Conservation (phyloP, 371 early-diverging fungal genomes). For the Syncephalastrum sp. region DNA sequence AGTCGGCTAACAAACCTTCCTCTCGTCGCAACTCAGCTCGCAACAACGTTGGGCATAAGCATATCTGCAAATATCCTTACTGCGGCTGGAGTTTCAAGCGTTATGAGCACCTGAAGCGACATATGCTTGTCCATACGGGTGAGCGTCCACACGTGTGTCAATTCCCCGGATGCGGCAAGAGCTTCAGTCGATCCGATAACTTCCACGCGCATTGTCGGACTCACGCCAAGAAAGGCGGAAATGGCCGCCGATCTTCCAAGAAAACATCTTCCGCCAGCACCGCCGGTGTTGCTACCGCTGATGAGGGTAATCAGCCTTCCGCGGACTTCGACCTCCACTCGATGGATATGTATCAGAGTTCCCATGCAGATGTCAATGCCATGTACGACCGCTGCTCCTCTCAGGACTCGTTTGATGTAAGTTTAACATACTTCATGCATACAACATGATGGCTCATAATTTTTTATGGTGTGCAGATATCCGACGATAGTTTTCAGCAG, state of each 20-base stretch:
- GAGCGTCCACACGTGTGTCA: constrained; percentile 59
- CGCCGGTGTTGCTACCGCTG: too few relatives aligned
- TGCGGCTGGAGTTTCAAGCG: constrained; percentile 65
- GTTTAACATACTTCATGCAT: too few relatives aligned
- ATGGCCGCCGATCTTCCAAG: constrained; percentile 2
- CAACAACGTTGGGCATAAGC: constrained; percentile 17
- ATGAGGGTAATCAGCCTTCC: neutral
- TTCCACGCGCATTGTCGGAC: constrained; percentile 49
- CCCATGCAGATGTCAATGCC: too few relatives aligned
- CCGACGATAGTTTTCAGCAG: neutral
- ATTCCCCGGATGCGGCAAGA: constrained; percentile 55
- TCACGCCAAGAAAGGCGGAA: constrained; percentile 24
- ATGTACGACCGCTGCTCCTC: too few relatives aligned
- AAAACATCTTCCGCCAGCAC: too few relatives aligned
- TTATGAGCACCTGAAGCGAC: constrained; percentile 77
- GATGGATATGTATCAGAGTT: neutral
- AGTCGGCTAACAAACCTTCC: neutral
- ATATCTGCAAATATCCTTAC: constrained; percentile 44
- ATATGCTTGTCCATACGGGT: constrained; percentile 62
- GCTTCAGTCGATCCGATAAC: constrained; percentile 70
- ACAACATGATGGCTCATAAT: too few relatives aligned
- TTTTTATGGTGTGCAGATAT: too few relatives aligned
- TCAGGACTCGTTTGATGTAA: too few relatives aligned
- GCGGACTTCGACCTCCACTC: neutral
- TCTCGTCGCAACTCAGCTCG: constrained; percentile 3